These are phyloP conservation scores for Suillus decipiens DNA, from an alignment of 768 basidiomycete species.

Conservation along the genomic window DNA sequence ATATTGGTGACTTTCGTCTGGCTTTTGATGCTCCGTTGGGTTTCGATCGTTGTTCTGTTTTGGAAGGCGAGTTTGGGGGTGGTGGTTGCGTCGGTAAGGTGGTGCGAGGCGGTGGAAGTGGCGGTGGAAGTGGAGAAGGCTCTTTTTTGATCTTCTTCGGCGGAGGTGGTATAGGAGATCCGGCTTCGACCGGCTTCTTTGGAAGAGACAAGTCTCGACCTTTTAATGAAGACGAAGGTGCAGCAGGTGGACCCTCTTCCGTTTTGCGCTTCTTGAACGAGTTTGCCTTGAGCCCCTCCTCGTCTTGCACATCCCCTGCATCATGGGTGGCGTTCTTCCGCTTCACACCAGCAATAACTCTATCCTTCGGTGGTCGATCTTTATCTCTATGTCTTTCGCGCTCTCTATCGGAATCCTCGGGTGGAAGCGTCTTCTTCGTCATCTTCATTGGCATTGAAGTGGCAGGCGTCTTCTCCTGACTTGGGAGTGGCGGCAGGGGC, in stretches of 20 bases:
- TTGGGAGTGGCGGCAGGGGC: constrained; percentile 24
- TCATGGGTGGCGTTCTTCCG: constrained; percentile 41
- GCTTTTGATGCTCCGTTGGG: neutral
- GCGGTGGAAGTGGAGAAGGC: constrained; percentile 24
- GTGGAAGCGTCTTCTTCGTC: constrained; percentile 25
- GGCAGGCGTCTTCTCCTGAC: constrained; percentile 28
- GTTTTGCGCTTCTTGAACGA: constrained; percentile 46
- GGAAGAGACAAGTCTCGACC: constrained; percentile 29
- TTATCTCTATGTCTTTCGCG: constrained; percentile 24
- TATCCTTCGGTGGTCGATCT: constrained; percentile 26
- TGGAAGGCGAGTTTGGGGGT: neutral
- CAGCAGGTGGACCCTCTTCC: constrained; percentile 33
- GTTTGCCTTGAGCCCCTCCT: constrained; percentile 14
- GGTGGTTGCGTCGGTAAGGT: constrained; percentile 9
- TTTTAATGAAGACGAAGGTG: constrained; percentile 11
- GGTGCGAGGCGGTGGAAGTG: constrained; percentile 21
- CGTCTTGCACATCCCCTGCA: constrained; percentile 32
- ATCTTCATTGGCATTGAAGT: constrained; percentile 12
- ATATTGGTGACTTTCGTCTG: constrained; percentile 33
- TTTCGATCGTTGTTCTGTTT: constrained; percentile 3
- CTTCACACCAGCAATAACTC: constrained; percentile 32
- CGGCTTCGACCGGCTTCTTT: constrained; percentile 37
- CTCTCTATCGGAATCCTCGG: constrained; percentile 33
- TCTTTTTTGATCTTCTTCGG: constrained; percentile 40
- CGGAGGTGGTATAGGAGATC: constrained; percentile 17